These are phyloP conservation scores for Yamadazyma diddensiae DNA, from an alignment of 1,139 yeast genomes.

Conservation along the genomic window DNA sequence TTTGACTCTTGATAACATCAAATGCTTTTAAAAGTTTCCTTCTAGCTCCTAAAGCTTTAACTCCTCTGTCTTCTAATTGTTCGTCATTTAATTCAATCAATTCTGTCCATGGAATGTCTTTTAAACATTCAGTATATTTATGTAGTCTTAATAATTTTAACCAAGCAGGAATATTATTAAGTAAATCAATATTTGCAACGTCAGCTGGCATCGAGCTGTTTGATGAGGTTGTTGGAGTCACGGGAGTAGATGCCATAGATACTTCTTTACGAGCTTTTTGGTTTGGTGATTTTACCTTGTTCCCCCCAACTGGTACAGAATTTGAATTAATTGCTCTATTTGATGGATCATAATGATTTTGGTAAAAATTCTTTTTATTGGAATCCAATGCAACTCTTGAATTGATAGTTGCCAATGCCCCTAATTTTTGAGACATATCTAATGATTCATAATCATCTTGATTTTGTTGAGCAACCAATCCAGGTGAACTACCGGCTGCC, in stretches of 20 bases:
- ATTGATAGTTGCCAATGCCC: conserved; percentile 63
- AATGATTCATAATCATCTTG: conserved; percentile 22
- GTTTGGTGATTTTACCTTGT: conserved; percentile 17
- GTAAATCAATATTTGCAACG: conserved; percentile 59
- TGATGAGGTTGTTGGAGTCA: conserved; percentile 13
- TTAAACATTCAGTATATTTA: conserved; percentile 84
- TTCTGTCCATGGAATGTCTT: conserved; percentile 74
- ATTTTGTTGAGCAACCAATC: conserved; percentile 11
- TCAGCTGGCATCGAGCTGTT: conserved; percentile 57
- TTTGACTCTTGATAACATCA: conserved; percentile 58
- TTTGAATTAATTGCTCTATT: conserved; percentile 37
- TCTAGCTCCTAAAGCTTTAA: conserved; percentile 91
- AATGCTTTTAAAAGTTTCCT: conserved; percentile 90
- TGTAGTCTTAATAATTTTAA: conserved; percentile 83
- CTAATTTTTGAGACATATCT: conserved; percentile 50
- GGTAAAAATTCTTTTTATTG: conserved; percentile 32
- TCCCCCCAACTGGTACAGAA: conserved; percentile 30
- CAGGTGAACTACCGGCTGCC: conserved; percentile 37
- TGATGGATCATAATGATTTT: conserved; percentile 26
- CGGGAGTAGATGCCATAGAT: conserved; percentile 1
- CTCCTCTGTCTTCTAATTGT: conserved; percentile 75
- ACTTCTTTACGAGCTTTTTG: conserved; percentile 10
- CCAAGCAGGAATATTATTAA: conserved; percentile 89
- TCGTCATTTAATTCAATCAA: conserved; percentile 69
- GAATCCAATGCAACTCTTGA: conserved; percentile 60